Evolutionary conservation across 225 moss, liverwort and hornwort species (phyloP), one percentile per base, ranked within the genome.

Genomic region (Neckera pumila): DNA sequence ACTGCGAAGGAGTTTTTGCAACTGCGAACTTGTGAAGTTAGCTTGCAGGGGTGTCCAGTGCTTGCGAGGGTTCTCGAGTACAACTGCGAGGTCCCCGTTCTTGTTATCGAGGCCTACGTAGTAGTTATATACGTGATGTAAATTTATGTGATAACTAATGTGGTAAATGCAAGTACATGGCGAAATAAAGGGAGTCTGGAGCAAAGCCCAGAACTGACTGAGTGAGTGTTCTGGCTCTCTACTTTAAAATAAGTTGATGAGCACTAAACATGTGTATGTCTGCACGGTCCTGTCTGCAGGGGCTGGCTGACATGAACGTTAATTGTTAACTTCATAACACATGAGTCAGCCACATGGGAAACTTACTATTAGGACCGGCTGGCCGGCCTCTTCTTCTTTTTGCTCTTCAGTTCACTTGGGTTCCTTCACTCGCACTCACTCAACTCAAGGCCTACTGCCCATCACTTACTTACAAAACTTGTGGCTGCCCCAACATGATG

Each of bases 301-400:
- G 7, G 23, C 86, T 91, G 7, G 23, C 86, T 91, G 91, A 86
- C 91, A 86, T 21, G 79, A 74, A 83, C 65, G 79, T 66, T 67
- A 76, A 87, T 63, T 77, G 64, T 23, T 31, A 42, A 38, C 76
- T 57, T 86, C 87, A 76, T 70, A 62, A 70, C 84, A 47, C 73
- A 82, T 47, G 72, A 71, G 79, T 59, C 63, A 33, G 43, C 63
- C 87, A 85, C 91, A 87, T 91, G 87, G 87, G 82, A 42, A 89
- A 69, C 85, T 57, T n/a, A n/a, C n/a, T n/a, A n/a, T n/a, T n/a
- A n/a, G n/a, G n/a, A n/a, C n/a, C n/a, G 19, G 17, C 10, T 4
- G 13, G 31, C 33, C 0, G 13, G n/a, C 31, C 62, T 45, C 14
- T 21, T 5, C 19, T 34, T 40, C 71, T 45, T 40, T 31, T 74